Base-by-base conservation (phyloP, 2,329 filamentous ascomycete species). In the Microcera coccophila region DNA sequence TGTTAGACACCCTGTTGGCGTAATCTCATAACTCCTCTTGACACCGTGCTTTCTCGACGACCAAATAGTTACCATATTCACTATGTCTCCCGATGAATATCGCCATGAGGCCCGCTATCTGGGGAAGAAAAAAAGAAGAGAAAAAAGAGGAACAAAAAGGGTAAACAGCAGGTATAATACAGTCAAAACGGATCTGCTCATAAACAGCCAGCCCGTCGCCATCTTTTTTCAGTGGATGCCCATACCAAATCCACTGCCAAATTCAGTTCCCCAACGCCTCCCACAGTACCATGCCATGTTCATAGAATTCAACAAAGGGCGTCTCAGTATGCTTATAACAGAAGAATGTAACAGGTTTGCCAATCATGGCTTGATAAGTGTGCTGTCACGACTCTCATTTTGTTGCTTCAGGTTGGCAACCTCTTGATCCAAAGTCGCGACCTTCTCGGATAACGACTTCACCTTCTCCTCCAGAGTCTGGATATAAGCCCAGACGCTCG, bases 401-500 rank as follows among this genome's bases (percentile, higher is more conserved):
- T 65, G 62, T 39, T 62, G 64, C 48, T 63, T 67, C 35, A 68
- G 43, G 5, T 45, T 49, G 11, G 57, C 48, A 20, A 68, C 61
- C 39, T 65, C 62, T 17, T 64, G 54, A 29, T 66, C 64, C 15
- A 68, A 58, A 35, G 50, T 52, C 7, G 51, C 41, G 12, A 68
- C 59, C 44, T 61, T 66, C 8, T 69, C 66, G 2, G 60, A 57
- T 16, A 69, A 48, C 21, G 51, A 52, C 48, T 68, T 69, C 37
- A 69, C 57, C 47, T 66, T 68, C 11, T 80, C 76, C 58, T 91
- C 86, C 38, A 91, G 70, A 15, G 74, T 75, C 43, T 87, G 81
- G 24, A 90, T 78, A 56, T 89, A 89, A 4, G 74, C 69, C 84
- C 84, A 89, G 8, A 90, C 69, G 32, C 81, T 82, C 49, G 80